A percentile compares a stretch with the other conserved stretches of the same genome.
Conservation (phyloP, 2,329 filamentous ascomycete genomes). For the Xylaria arbuscula region DNA sequence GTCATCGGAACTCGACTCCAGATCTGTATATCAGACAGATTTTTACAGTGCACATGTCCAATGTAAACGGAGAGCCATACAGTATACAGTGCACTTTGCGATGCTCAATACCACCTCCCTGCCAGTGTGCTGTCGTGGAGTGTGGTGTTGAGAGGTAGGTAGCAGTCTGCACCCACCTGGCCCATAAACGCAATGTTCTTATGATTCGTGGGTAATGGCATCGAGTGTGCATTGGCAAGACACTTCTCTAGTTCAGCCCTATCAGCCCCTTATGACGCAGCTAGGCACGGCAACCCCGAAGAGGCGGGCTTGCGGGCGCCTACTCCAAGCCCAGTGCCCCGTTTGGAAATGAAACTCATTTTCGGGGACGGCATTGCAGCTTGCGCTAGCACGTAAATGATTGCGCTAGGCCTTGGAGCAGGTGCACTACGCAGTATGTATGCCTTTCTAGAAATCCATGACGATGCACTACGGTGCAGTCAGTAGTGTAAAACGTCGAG, state of each 20-base stretch:
- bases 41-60: slow-evolving; percentile 4
- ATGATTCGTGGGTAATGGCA: slow-evolving; percentile 24
- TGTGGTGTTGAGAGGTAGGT: not conserved
- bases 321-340: slow-evolving; percentile 21
- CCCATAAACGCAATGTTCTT: not conserved
- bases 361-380: slow-evolving; percentile 27
- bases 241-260: slow-evolving; percentile 40
- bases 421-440: not conserved
- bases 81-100: slow-evolving; percentile 13
- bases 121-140: not conserved
- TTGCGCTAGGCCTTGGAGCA: slow-evolving; percentile 9
- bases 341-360: slow-evolving; percentile 31
- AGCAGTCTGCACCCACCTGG: no score
- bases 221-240: slow-evolving; percentile 20
- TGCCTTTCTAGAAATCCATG: slow-evolving; percentile 6
- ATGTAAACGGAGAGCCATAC: not conserved
- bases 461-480: not conserved
- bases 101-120: not conserved
- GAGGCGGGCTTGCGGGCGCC: slow-evolving; percentile 27
- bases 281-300: slow-evolving; percentile 40
- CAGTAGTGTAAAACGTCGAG: not conserved
- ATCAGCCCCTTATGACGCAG: slow-evolving; percentile 41
- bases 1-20: slow-evolving; percentile 6
- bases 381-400: slow-evolving; percentile 22
- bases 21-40: slow-evolving; percentile 4